phyloP scores from a whole-genome alignment of 331 rosid species.

The Erythrophleum ivorense region DNA sequence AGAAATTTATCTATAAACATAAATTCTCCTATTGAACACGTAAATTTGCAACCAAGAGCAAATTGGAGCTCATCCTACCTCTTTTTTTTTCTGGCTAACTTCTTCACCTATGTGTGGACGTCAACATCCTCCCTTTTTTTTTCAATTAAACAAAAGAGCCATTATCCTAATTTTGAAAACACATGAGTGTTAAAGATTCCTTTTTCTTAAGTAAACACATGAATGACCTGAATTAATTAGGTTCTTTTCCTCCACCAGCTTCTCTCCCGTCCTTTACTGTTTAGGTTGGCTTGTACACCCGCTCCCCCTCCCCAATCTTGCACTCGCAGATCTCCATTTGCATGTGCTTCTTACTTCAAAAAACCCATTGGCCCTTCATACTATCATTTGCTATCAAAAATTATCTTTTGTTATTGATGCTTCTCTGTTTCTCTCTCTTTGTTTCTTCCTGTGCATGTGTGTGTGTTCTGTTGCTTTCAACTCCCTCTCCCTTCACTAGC shows the following conservation, averaged over 20 bases:
- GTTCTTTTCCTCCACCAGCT: not conserved
- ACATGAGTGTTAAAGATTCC: too few relatives aligned
- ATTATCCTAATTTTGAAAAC: not conserved
- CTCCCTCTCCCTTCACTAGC: not conserved
- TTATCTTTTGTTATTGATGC: not conserved
- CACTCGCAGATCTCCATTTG: not conserved
- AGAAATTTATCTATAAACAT: slow-evolving; percentile 30
- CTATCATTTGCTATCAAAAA: not conserved
- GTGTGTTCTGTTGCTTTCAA: not conserved
- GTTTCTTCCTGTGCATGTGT: not conserved
- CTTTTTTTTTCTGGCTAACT: not conserved
- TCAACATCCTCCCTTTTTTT: not conserved
- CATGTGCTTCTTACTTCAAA: not conserved
- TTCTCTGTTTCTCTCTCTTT: not conserved
- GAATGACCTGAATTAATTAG: not conserved
- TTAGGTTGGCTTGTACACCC: not conserved
- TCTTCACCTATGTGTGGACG: not conserved
- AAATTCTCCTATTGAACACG: not conserved
- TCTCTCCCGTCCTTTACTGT: not conserved
- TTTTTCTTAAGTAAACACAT: not conserved
- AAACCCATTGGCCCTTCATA: not conserved
- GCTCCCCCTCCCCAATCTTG: not conserved
- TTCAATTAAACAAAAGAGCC: not conserved
- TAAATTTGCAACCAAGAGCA: not conserved
- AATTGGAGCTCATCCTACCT: not conserved